Percentiles rank a stretch among this genome's conserved stretches.
Evolutionary conservation across 805 yeast species (phyloP).

Genomic region (Starmerella sirachaensis): DNA sequence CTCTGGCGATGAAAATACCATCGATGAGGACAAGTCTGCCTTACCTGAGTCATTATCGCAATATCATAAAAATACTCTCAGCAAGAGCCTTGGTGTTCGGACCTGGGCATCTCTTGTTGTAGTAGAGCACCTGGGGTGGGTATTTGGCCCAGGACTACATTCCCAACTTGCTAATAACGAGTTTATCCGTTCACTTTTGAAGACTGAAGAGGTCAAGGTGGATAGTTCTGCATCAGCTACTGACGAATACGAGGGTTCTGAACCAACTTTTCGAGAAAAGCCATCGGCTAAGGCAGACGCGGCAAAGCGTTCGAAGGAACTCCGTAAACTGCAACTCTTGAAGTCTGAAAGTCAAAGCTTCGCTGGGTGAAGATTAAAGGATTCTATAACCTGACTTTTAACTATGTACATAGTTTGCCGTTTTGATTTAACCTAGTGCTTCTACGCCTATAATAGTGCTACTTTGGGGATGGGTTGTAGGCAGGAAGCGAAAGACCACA

Average conservation of each 20-base stretch:
- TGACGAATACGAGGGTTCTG: slow-evolving; percentile 2
- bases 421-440: no score
- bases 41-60: slow-evolving; percentile 17
- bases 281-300: slow-evolving; percentile 1
- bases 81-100: slow-evolving; percentile 22
- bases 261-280: neutral
- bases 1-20: slow-evolving; percentile 1
- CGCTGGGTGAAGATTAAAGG: neutral
- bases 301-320: slow-evolving; percentile 10
- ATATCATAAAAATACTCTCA: slow-evolving; percentile 14
- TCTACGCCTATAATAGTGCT: no score
- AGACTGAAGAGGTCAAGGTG: slow-evolving; percentile 17
- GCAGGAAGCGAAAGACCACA: slow-evolving; percentile 14
- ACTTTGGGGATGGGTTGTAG: neutral
- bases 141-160: slow-evolving; percentile 29
- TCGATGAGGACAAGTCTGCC: slow-evolving; percentile 15
- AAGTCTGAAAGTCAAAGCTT: slow-evolving; percentile 14
- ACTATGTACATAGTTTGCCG: neutral
- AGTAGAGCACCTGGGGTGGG: slow-evolving; percentile 29
- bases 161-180: slow-evolving; percentile 29
- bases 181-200: slow-evolving; percentile 20
- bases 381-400: neutral
- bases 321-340: slow-evolving; percentile 15
- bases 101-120: slow-evolving; percentile 29
- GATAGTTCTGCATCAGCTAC: slow-evolving; percentile 6